Conservation (phyloP, 2,329 filamentous ascomycete genomes). For the Cytospora leucostoma region DNA sequence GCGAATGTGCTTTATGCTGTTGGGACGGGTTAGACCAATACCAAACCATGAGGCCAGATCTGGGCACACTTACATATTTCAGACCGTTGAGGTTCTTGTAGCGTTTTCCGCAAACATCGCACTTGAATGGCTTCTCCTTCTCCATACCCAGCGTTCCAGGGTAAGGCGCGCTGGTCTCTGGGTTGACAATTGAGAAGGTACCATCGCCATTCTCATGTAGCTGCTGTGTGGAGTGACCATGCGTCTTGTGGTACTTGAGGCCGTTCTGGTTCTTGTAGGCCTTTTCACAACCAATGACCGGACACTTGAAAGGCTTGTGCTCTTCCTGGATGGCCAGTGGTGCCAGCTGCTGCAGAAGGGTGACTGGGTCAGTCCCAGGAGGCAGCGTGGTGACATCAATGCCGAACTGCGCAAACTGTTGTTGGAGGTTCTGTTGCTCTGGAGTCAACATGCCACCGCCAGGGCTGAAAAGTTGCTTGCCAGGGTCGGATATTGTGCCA, state of each 20-base stretch:
- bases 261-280: conserved; percentile 99
- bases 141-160: conserved; percentile 99
- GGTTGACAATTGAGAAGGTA: conserved; percentile 97
- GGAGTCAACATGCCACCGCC: conserved; percentile 69
- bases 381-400: conserved; percentile 75
- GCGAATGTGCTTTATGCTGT: conserved; percentile 77
- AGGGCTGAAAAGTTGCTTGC: conserved; percentile 88
- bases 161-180: conserved; percentile 89
- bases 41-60: neutral
- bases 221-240: conserved; percentile 95
- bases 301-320: conserved; percentile 96
- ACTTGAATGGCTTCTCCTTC: conserved; percentile 98
- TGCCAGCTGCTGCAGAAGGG: conserved; percentile 58
- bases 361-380: conserved; percentile 70
- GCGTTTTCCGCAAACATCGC: conserved; percentile 93
- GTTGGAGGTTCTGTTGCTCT: conserved; percentile 63
- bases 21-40: conserved; percentile 37
- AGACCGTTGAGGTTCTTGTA: conserved; percentile 99
- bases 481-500: conserved; percentile 82
- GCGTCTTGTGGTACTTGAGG: conserved; percentile 83
- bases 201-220: conserved; percentile 96
- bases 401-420: conserved; percentile 71
- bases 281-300: conserved; percentile 97
- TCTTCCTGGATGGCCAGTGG: conserved; percentile 77
- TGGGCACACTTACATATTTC: conserved; percentile 71